Percentiles rank a stretch among this genome's conserved stretches.
Evolutionary conservation across 2,329 filamentous ascomycete genomes (phyloP).

Genomic region (Fusarium praegraminearum): DNA sequence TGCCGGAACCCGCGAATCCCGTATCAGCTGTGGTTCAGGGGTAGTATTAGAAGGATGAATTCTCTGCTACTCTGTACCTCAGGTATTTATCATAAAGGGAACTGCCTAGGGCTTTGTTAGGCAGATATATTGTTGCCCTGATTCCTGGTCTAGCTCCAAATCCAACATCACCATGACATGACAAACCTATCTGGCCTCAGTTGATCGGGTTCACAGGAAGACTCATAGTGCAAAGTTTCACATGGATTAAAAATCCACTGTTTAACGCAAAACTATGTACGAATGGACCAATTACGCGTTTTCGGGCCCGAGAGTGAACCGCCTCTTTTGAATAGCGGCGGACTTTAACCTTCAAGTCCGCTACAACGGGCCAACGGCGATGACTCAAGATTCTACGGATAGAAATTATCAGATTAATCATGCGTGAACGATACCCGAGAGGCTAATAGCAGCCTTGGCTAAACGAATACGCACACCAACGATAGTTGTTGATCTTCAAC

Average conservation of each 20-base stretch:
- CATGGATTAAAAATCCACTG: slow-evolving; percentile 7
- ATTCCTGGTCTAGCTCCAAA: neutral
- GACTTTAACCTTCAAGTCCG: slow-evolving; percentile 35
- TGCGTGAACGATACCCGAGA: slow-evolving; percentile 1
- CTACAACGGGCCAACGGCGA: slow-evolving; percentile 10
- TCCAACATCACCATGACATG: neutral
- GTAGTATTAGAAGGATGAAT: neutral
- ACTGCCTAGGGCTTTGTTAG: neutral
- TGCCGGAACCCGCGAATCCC: slow-evolving; percentile 20
- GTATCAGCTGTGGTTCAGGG: neutral
- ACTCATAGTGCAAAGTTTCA: slow-evolving; percentile 12
- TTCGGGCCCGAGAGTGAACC: slow-evolving; percentile 26
- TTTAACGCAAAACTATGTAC: slow-evolving; percentile 13
- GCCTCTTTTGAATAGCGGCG: slow-evolving; percentile 23
- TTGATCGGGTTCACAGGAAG: slow-evolving; percentile 1
- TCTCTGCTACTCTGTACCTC: neutral
- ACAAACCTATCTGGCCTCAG: slow-evolving; percentile 2
- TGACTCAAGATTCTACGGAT: neutral
- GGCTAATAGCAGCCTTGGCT: neutral
- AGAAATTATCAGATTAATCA: neutral
- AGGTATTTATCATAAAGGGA: neutral
- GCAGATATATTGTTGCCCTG: slow-evolving; percentile 10
- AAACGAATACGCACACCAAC: neutral
- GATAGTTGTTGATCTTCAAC: neutral
- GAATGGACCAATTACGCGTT: slow-evolving; percentile 28